Evolutionary conservation across 2,329 filamentous ascomycete genomes (phyloP), one percentile per base, ranked within the genome.

Genomic region (Fusarium sp.): DNA sequence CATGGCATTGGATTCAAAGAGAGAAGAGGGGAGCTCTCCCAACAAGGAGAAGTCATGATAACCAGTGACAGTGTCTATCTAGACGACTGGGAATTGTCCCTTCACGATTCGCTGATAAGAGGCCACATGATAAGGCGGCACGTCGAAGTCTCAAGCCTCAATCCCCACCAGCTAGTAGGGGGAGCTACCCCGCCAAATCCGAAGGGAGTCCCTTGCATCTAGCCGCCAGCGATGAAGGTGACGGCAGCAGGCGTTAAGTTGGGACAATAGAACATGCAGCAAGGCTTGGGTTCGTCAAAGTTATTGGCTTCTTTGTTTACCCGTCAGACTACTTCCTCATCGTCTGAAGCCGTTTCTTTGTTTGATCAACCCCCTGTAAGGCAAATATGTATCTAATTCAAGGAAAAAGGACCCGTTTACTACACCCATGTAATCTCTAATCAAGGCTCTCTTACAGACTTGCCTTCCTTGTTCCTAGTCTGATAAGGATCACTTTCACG

Each of bases 131-230:
- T 72, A 72, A 71, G 65, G 17, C 67, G 46, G 69, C 67, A 68
- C 45, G 42, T 60, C 44, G 34, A 50, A 56, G 52, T 63, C 59
- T 56, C 67, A 67, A 70, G 67, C 67, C 67, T 69, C 67, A 19
- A 45, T 70, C 70, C 47, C 72, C 72, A 74, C 67, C 44, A 28
- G 21, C 66, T 53, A 46, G n/a, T 43, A 49, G 65, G 56, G 45
- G 50, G 42, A 74, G 70, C 70, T 74, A 74, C 72, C 72, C 72
- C 72, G 70, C 72, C 70, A 73, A 72, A 74, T 72, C 53, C 45
- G 61, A 66, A 40, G 36, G 34, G 43, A 54, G 54, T 53, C 69
- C 71, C 72, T 65, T 74, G 72, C 72, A 55, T 73, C 44, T 46
- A 64, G 45, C 49, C 53, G 51, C 36, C 55, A 36, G 51, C 44